A percentile compares a stretch with the other conserved stretches of the same genome.
Evolutionary conservation across 768 basidiomycete genomes (phyloP).

Genomic region (Phlegmacium glaucopus): DNA sequence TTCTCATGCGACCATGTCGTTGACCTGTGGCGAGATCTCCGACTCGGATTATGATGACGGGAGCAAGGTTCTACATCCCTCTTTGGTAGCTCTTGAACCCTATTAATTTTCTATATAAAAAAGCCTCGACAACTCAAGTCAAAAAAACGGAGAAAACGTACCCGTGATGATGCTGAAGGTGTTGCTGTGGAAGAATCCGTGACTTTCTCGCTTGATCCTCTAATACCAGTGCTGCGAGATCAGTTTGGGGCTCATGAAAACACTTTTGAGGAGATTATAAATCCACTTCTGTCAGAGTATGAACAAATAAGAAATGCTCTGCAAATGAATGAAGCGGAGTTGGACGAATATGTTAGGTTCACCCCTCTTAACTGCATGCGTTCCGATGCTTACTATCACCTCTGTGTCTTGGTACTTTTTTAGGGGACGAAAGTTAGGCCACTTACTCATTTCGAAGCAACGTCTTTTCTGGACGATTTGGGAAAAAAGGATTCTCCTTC

Average conservation of each 20-base stretch:
- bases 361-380: not conserved
- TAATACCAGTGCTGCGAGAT: conserved; percentile 6
- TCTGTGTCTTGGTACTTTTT: not conserved
- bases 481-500: conserved; percentile 15
- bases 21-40: too few relatives aligned
- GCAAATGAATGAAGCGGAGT: conserved; percentile 18
- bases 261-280: conserved; percentile 30
- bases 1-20: too few relatives aligned
- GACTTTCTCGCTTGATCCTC: conserved; percentile 6
- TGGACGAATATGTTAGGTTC: conserved; percentile 19
- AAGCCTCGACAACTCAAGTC: not conserved
- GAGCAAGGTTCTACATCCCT: not conserved
- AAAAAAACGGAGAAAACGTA: conserved; percentile 6
- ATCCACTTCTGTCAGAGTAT: conserved; percentile 24
- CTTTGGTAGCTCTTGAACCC: not conserved
- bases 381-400: not conserved
- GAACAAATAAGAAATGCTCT: conserved; percentile 18
- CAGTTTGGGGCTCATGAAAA: conserved; percentile 10
- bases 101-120: not conserved
- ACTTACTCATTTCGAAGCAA: conserved; percentile 6
- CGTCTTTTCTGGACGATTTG: conserved; percentile 28
- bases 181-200: not conserved
- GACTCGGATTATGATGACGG: not conserved
- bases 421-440: conserved; percentile 11
- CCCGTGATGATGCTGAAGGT: conserved; percentile 1